Base-by-base conservation (phyloP, 1,284 basidiomycete species). In the Ceratobasidium sp. region DNA sequence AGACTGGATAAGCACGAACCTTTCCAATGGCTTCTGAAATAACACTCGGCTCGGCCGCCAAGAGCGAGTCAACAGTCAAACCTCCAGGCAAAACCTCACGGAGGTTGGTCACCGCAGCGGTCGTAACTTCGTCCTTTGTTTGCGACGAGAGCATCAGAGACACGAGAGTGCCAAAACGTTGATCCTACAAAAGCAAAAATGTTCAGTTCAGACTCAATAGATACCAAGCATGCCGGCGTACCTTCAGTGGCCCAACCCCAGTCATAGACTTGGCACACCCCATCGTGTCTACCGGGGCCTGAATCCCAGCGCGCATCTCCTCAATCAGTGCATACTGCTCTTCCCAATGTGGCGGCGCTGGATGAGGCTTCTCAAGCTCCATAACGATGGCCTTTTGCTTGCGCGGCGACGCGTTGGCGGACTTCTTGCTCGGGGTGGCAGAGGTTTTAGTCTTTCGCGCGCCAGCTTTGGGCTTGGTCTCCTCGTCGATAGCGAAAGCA, bases 71-170 rank as follows among this genome's bases (percentile, higher is more conserved):
- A 0, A 97, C 82, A 0, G 88, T 90, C 20, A 99, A 78, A 1
- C 87, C 90, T 0, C 92, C 92, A 0, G 91, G 89, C 0, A 99
- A 78, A 0, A 86, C 86, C 0, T 78, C 76, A 22, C 94, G 89
- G 0, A 99, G 83, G 73, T 90, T 91, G 1, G 81, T 77, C 0
- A 97, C 87, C 0, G 96, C 96, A 1, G 90, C 87, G 60, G 93
- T 88, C 0, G 93, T 96, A 13, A 95, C 89, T 74, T 93, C 88
- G 77, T 96, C 93, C 77, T 96, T 98, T 1, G 96, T 98, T 78
- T 98, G 95, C 0, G 93, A 93, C 12, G 92, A 95, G 3, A 98
- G 85, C 93, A 98, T 98, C 62, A 99, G 84, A 1, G 94, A 94
- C 8, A 99, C 86, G 25, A 98, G 87, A 2, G 91, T 93, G 3